Conservation (phyloP, 208 protist genomes). For the Trypanosoma brucei region DNA sequence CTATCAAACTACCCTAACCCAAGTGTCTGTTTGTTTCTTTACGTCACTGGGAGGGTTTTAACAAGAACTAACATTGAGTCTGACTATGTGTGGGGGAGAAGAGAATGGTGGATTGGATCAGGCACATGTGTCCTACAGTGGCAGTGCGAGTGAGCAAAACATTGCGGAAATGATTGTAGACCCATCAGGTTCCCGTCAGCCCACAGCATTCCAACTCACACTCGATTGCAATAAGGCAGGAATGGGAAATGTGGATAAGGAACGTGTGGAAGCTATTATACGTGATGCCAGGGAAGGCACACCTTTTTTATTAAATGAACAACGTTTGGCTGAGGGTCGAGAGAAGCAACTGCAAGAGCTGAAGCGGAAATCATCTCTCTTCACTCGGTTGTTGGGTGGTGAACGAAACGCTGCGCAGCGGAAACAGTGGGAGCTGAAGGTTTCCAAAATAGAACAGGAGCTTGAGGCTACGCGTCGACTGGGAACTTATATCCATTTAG, state of each 20-base stretch:
- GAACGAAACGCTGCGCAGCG: constrained; percentile 22
- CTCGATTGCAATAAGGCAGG: constrained; percentile 79
- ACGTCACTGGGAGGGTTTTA: too few species aligned
- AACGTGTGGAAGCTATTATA: constrained; percentile 48
- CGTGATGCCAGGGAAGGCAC: constrained; percentile 47
- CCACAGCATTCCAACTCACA: constrained; percentile 4
- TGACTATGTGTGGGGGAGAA: too few species aligned
- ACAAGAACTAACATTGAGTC: too few species aligned
- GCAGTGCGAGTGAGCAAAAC: too few species aligned
- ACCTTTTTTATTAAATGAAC: constrained; percentile 60
- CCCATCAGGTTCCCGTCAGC: too few species aligned
- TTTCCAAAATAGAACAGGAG: constrained; percentile 51
- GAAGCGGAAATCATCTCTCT: constrained; percentile 23
- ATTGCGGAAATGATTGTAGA: too few species aligned
- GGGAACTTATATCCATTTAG: constrained; percentile 74
- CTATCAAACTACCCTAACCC: too few species aligned
- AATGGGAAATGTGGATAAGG: constrained; percentile 54
- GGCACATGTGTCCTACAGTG: too few species aligned
- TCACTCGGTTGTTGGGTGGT: constrained; percentile 6
- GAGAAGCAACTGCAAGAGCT: constrained; percentile 34
- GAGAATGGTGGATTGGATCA: too few species aligned
- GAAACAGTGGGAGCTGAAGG: constrained; percentile 37
- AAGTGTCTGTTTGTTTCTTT: too few species aligned
- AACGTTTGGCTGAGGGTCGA: constrained; percentile 48
- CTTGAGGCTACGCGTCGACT: constrained; percentile 68